Evolutionary conservation across 345 rosid genomes (phyloP).

Genomic region (Gossypium arboreum): DNA sequence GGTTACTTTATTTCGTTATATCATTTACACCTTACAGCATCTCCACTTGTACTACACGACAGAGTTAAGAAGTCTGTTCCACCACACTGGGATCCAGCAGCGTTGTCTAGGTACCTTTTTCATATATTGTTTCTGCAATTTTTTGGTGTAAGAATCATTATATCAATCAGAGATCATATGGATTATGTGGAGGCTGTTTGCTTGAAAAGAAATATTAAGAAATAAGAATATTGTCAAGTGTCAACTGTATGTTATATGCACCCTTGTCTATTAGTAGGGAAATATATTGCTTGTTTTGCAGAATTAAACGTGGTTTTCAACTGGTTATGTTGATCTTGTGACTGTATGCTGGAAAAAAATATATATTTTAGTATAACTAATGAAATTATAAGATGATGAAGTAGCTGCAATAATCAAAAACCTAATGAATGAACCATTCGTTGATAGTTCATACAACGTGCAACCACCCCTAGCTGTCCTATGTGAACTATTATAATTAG

Average conservation of each 20-base stretch:
- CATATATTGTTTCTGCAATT: constrained; percentile 2
- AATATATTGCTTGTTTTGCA: background rate
- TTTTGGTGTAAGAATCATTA: background rate
- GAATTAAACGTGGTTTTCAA: background rate
- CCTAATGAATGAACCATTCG: background rate
- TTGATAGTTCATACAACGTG: background rate
- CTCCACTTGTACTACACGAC: constrained; percentile 50
- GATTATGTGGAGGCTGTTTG: background rate
- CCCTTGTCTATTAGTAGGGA: background rate
- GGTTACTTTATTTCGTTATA: constrained; percentile 69
- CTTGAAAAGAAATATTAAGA: background rate
- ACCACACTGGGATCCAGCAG: constrained; percentile 62
- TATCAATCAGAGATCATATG: background rate
- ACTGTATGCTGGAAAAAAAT: background rate
- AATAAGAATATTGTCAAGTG: background rate
- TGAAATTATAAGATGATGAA: background rate
- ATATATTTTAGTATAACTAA: background rate
- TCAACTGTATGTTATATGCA: background rate
- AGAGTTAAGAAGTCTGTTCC: constrained; percentile 62
- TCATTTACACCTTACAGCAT: constrained; percentile 56
- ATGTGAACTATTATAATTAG: background rate
- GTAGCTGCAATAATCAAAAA: background rate
- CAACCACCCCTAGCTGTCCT: background rate
- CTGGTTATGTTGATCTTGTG: background rate
- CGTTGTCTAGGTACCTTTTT: constrained; percentile 48